A percentile compares a stretch with the other conserved stretches of the same genome.
Evolutionary conservation across 805 yeast species (phyloP).

Genomic region (Yamadazyma ubonensis): DNA sequence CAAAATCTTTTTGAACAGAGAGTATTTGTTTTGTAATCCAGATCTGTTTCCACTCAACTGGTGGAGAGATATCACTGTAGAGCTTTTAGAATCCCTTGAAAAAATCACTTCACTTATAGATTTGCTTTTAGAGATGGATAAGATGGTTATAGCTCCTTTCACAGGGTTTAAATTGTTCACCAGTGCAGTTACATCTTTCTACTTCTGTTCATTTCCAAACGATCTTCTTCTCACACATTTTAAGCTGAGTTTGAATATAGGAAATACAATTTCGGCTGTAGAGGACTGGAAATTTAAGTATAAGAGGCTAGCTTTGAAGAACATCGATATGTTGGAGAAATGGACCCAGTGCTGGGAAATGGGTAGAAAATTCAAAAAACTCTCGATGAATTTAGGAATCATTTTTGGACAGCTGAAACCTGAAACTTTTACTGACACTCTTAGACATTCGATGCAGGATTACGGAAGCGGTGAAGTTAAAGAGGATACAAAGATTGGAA

Average conservation of each 20-base stretch:
- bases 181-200: conserved; percentile 32
- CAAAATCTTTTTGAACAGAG: conserved; percentile 34
- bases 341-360: conserved; percentile 32
- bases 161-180: conserved; percentile 39
- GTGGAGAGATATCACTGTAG: conserved; percentile 23
- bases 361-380: conserved; percentile 29
- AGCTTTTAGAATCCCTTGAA: conserved; percentile 22
- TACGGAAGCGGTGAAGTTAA: conserved; percentile 29
- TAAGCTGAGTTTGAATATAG: not conserved
- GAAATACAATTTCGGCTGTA: not conserved
- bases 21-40: conserved; percentile 34
- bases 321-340: conserved; percentile 21
- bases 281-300: conserved; percentile 15
- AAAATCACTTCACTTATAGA: conserved; percentile 22
- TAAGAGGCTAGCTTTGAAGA: conserved; percentile 21
- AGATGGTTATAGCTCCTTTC: conserved; percentile 38
- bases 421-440: conserved; percentile 17
- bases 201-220: conserved; percentile 27
- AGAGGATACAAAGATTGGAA: conserved; percentile 16
- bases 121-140: conserved; percentile 19
- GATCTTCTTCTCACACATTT: conserved; percentile 16
- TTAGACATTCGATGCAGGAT: conserved; percentile 28
- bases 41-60: conserved; percentile 28
- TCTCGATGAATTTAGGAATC: conserved; percentile 24
- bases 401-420: conserved; percentile 18